phyloP scores from a whole-genome alignment of 352 stramenopile species.

The Phytopythium sindhum region DNA sequence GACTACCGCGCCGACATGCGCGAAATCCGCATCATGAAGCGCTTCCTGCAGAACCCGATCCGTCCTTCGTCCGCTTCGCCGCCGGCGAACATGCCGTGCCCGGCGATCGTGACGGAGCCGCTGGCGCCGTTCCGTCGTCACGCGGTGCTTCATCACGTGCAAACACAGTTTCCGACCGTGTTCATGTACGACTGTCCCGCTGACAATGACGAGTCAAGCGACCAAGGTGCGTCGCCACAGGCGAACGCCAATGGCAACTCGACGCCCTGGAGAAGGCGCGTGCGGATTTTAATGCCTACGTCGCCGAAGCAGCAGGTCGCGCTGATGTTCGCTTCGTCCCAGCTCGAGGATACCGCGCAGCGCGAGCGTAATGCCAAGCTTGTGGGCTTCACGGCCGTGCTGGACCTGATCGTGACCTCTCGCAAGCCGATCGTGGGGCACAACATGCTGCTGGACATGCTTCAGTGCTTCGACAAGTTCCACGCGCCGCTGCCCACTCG shows the following conservation, averaged over 20 bases:
- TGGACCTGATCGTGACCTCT: constrained; percentile 44
- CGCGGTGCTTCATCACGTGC: constrained; percentile 47
- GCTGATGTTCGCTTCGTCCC: constrained; percentile 28
- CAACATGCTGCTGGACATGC: constrained; percentile 79
- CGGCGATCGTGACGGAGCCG: constrained; percentile 52
- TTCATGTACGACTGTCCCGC: constrained; percentile 58
- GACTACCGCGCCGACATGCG: constrained; percentile 7
- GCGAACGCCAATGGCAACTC: constrained; percentile 12
- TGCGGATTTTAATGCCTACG: constrained; percentile 41
- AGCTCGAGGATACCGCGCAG: constrained; percentile 27
- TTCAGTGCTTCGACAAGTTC: constrained; percentile 83
- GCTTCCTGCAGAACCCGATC: constrained; percentile 32
- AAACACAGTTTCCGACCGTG: constrained; percentile 35
- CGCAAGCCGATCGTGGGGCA: constrained; percentile 64
- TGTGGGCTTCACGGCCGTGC: constrained; percentile 62
- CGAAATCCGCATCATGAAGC: constrained; percentile 27
- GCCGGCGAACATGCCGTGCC: constrained; percentile 14
- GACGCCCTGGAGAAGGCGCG: constrained; percentile 57
- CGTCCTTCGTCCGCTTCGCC: constrained; percentile 1
- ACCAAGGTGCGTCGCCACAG: neutral
- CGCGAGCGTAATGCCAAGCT: constrained; percentile 50
- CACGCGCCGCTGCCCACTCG: constrained; percentile 46
- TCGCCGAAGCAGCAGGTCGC: constrained; percentile 21
- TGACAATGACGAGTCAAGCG: constrained; percentile 39
- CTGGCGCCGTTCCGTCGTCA: constrained; percentile 61